Evolutionary conservation across 2,329 filamentous ascomycete genomes (phyloP), one percentile per base, ranked within the genome.

Genomic region (Orbilia ellipsospora): DNA sequence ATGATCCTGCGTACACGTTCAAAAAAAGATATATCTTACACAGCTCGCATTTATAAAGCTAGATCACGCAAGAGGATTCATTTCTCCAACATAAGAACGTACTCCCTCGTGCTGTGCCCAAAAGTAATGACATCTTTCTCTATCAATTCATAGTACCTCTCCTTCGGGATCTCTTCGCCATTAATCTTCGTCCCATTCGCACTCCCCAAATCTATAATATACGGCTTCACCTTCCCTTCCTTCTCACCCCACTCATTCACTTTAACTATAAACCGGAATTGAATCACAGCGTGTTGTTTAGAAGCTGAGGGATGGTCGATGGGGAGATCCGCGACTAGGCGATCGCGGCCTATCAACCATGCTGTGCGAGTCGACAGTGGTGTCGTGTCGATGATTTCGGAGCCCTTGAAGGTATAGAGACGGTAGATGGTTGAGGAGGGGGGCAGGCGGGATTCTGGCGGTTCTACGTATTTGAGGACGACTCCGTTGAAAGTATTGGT

Each of bases 401-500:
- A 82, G 10, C 89, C 92, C 81, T 97, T 97, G 87, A 99, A 99
- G 20, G 97, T 88, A 81, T 96, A 98, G 56, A 99, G 85, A 74
- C 92, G 92, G 94, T 94, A 99, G 69, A 88, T 84, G 78, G 95
- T 89, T 65, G 89, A 90, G 0, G 90, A 81, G 0, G 94, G 87
- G 0, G 95, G 92, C 79, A 97, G 97, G 73, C 95, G 91, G 59
- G 94, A 92, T 84, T 99, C 95, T 10, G 92, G 85, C 0, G 95
- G 95, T 83, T 99, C 95, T 83, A 97, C 92, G 82, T 99, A 99
- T 84, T 98, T 98, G 55, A 99, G 87, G 2, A 92, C 89, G 65
- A 97, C 89, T 69, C 92, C 92, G 80, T 89, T 89, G 77, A 96
- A 89, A 6, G 89, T 89, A 82, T 99, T 98, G 61, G 93, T 93